A percentile compares a stretch with the other conserved stretches of the same genome.
Conservation (phyloP, 805 yeast species). For the Candida easanensis region DNA sequence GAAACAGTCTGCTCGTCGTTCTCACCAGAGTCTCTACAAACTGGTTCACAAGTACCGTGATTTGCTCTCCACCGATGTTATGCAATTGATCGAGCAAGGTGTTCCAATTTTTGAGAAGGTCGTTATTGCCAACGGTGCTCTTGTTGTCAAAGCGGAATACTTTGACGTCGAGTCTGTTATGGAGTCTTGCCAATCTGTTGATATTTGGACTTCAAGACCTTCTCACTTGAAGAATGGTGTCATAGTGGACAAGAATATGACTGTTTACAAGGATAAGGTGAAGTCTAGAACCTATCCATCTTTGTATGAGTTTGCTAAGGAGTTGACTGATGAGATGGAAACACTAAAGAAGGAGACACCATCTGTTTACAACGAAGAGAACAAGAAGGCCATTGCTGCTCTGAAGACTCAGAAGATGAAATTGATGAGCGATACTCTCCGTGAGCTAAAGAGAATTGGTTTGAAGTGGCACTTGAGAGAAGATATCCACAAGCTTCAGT, state of each 20-base stretch:
- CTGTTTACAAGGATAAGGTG: conserved; percentile 38
- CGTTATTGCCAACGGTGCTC: not conserved
- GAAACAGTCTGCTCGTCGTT: conserved; percentile 87
- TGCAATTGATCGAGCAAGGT: conserved; percentile 59
- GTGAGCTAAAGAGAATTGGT: conserved; percentile 75
- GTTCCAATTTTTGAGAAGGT: conserved; percentile 30
- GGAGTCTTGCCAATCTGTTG: conserved; percentile 25
- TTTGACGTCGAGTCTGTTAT: conserved; percentile 14
- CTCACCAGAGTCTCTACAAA: conserved; percentile 83
- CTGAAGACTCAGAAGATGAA: conserved; percentile 80
- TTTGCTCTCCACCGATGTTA: conserved; percentile 49
- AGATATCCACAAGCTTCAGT: conserved; percentile 61
- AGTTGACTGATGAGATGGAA: conserved; percentile 54
- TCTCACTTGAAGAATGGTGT: conserved; percentile 49
- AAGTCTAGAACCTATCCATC: conserved; percentile 40
- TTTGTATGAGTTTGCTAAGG: conserved; percentile 53
- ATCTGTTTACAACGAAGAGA: conserved; percentile 59
- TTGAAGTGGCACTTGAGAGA: conserved; percentile 62
- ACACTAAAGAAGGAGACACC: conserved; percentile 79
- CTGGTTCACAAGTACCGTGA: conserved; percentile 77
- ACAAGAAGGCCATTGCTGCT: conserved; percentile 65
- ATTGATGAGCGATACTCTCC: conserved; percentile 70
- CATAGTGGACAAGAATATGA: conserved; percentile 55
- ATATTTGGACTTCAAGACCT: conserved; percentile 57
- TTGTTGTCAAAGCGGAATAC: conserved; percentile 5